Evolutionary conservation across 805 yeast species (phyloP).

Genomic region (Wickerhamomyces pijperi): DNA sequence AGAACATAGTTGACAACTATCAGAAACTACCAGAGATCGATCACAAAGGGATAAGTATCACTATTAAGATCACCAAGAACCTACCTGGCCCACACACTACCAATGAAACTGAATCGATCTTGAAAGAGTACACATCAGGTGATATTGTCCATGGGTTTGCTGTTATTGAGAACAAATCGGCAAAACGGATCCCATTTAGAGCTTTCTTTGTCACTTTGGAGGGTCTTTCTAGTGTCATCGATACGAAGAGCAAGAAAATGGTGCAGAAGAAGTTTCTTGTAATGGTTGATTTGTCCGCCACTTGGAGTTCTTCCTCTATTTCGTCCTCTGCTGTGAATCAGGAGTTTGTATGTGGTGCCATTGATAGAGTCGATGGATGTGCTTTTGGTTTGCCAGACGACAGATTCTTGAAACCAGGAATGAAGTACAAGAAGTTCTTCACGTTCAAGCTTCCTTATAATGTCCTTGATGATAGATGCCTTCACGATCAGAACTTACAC

Average conservation of each 20-base stretch:
- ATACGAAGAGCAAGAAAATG: slow-evolving; percentile 21
- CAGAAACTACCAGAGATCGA: slow-evolving; percentile 30
- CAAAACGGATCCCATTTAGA: slow-evolving; percentile 42
- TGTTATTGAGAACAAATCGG: slow-evolving; percentile 35
- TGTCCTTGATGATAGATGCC: slow-evolving; percentile 40
- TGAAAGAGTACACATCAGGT: slow-evolving; percentile 53
- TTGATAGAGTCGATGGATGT: slow-evolving; percentile 34
- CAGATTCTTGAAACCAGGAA: slow-evolving; percentile 36
- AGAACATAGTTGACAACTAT: slow-evolving; percentile 38
- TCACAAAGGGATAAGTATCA: slow-evolving; percentile 31
- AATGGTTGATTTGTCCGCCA: slow-evolving; percentile 51
- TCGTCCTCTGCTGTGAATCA: slow-evolving; percentile 38
- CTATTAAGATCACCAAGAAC: slow-evolving; percentile 38
- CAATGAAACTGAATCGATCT: slow-evolving; percentile 20
- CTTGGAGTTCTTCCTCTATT: slow-evolving; percentile 38
- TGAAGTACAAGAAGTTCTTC: slow-evolving; percentile 45
- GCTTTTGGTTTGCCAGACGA: slow-evolving; percentile 36
- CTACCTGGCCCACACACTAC: slow-evolving; percentile 32
- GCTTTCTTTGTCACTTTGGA: slow-evolving; percentile 46
- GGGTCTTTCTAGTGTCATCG: slow-evolving; percentile 25
- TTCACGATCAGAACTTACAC: slow-evolving; percentile 30
- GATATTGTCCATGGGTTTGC: slow-evolving; percentile 54
- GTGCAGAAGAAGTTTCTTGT: slow-evolving; percentile 38
- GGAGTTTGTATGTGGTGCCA: slow-evolving; percentile 26
- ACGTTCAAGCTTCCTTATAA: slow-evolving; percentile 47